Conservation (phyloP, 768 basidiomycete species). For the Trametes sanguinea region DNA sequence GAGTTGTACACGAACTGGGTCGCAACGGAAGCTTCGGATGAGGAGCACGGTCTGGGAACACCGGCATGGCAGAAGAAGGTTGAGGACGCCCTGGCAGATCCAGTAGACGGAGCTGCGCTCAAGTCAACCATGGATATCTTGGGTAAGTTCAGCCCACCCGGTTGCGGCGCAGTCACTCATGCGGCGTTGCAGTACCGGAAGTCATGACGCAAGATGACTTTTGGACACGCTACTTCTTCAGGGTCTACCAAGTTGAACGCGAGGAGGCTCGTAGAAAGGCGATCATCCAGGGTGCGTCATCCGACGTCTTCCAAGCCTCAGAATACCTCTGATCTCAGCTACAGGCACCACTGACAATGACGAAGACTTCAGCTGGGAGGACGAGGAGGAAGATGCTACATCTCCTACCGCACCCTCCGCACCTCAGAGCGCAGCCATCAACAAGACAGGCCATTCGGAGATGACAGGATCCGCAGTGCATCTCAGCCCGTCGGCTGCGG, state of each 20-base stretch:
- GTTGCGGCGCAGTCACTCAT: neutral
- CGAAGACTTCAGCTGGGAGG: constrained; percentile 93
- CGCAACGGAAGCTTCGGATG: constrained; percentile 49
- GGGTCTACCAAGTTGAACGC: constrained; percentile 74
- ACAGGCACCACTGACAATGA: constrained; percentile 68
- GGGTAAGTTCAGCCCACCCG: constrained; percentile 46
- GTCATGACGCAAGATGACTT: constrained; percentile 65
- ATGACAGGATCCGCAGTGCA: neutral
- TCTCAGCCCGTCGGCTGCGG: constrained; percentile 15
- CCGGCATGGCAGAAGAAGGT: constrained; percentile 58
- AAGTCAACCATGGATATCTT: constrained; percentile 54
- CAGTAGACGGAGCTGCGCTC: constrained; percentile 53
- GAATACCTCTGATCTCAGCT: neutral
- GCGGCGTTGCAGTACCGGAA: constrained; percentile 59
- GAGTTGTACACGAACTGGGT: constrained; percentile 63
- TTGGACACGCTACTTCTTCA: constrained; percentile 92
- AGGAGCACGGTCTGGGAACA: constrained; percentile 51
- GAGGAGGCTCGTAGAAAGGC: constrained; percentile 81
- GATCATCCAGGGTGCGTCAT: constrained; percentile 64
- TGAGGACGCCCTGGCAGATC: constrained; percentile 49
- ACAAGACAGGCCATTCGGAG: neutral
- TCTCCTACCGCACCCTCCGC: constrained; percentile 14
- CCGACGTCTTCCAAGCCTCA: neutral
- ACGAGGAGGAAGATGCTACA: constrained; percentile 73
- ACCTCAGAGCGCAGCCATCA: neutral